Evolutionary conservation across 306 rosid genomes (phyloP).

Genomic region (Cajanus cajan): DNA sequence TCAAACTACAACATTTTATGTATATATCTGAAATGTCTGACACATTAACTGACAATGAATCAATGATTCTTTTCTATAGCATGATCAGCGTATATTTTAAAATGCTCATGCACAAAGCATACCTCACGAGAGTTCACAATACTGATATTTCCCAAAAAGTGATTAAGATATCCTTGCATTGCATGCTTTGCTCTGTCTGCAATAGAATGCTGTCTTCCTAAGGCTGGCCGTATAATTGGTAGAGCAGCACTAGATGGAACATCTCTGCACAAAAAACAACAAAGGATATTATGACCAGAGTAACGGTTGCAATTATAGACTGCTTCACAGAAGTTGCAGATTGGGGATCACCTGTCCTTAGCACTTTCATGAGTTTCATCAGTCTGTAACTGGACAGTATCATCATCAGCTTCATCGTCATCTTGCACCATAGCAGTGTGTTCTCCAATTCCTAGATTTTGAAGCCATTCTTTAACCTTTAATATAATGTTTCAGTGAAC

Average conservation of each 20-base stretch:
- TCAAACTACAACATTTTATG: background rate
- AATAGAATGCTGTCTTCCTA: constrained; percentile 89
- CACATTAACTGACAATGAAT: background rate
- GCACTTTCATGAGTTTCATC: constrained; percentile 59
- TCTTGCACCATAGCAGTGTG: constrained; percentile 64
- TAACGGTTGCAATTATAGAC: constrained; percentile 1
- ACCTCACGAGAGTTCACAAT: constrained; percentile 98
- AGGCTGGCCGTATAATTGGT: constrained; percentile 89
- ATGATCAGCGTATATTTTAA: constrained; percentile 7
- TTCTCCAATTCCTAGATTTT: constrained; percentile 99
- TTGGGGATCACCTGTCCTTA: constrained; percentile 60
- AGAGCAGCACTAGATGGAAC: constrained; percentile 98
- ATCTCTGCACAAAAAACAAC: constrained; percentile 69
- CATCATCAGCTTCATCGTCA: constrained; percentile 88
- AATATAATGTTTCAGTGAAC: constrained; percentile 71
- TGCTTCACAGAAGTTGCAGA: constrained; percentile 9
- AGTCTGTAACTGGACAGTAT: constrained; percentile 52
- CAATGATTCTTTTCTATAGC: background rate
- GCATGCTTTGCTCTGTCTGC: constrained; percentile 91
- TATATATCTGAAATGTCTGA: background rate
- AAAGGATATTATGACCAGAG: constrained; percentile 31
- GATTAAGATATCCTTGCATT: constrained; percentile 98
- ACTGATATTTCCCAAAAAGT: constrained; percentile 90
- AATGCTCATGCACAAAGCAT: constrained; percentile 36
- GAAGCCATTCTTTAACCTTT: constrained; percentile 99